Base-by-base conservation (phyloP, 305 asterid genomes). In the Plantago rigida region DNA sequence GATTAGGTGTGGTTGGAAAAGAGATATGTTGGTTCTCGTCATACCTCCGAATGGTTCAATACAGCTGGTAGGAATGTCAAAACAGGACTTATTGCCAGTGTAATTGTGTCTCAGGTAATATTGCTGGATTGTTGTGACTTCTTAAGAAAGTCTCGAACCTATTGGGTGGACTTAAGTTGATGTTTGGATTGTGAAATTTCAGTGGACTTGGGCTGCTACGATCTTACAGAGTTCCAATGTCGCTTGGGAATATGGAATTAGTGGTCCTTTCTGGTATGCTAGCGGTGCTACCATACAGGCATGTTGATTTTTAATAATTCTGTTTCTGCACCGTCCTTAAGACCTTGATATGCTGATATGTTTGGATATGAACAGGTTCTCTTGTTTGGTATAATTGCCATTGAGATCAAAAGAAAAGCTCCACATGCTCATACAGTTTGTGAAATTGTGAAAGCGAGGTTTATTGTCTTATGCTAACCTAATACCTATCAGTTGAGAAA, bases 151-250 rank as follows among this genome's bases (percentile, higher is more conserved):
- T 36, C 14, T 42, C 22, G 44, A 10, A 28, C n/a, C 11, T 45
- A 22, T 8, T 60, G 4, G 26, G 59, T 48, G 15, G 15, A 34
- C 64, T 55, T 36, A 13, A 51, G 24, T 50, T 10, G 46, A 14
- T 24, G 51, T 61, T 41, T 29, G 47, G 47, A 46, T 29, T 44
- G 12, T 69, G 61, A 15, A 66, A 34, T 22, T 75, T 75, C 72
- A 89, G 97, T 89, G 95, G 95, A 89, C 97, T 49, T 89, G 97
- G 95, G 95, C 97, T 57, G 95, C 97, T 5, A 89, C 97, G 12
- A 89, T 89, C 71, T 77, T 89, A 61, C 97, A 87, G 68, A 89
- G 97, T 67, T 89, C 97, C 8, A 89, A 89, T n/a, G 95, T 89
- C 4, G 95, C 95, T 3, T 89, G 95, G 97, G 76, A 84, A 62